A percentile compares a stretch with the other conserved stretches of the same genome.
These are phyloP conservation scores for Candida nemodendra DNA, from an alignment of 805 yeast species.

Conservation along the genomic window DNA sequence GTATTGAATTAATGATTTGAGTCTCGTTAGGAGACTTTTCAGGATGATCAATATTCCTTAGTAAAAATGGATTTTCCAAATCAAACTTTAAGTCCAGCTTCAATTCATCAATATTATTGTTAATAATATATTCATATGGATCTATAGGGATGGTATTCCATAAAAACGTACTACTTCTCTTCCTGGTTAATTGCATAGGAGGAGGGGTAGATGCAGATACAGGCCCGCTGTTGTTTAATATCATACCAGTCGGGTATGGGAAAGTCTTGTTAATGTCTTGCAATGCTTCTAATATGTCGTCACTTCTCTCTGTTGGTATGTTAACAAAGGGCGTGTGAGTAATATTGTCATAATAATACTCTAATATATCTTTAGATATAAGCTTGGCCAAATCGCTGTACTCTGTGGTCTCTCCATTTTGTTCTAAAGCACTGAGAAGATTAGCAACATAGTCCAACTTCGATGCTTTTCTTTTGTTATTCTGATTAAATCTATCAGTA, in stretches of 20 bases:
- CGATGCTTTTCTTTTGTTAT: constrained; percentile 66
- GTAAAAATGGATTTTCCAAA: constrained; percentile 25
- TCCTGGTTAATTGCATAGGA: constrained; percentile 16
- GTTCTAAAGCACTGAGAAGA: constrained; percentile 24
- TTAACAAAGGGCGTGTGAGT: constrained; percentile 56
- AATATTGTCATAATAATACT: constrained; percentile 67
- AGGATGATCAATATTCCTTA: constrained; percentile 1
- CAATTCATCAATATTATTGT: constrained; percentile 24
- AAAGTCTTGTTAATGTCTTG: constrained; percentile 8
- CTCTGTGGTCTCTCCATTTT: constrained; percentile 12
- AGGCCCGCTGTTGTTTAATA: constrained; percentile 15
- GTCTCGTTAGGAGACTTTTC: not conserved
- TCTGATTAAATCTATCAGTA: constrained; percentile 69
- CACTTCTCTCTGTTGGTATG: constrained; percentile 28
- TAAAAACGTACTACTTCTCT: constrained; percentile 31
- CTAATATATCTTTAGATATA: constrained; percentile 42
- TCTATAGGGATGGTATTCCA: constrained; percentile 31
- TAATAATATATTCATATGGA: constrained; percentile 37
- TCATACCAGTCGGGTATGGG: constrained; percentile 30
- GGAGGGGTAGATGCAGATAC: constrained; percentile 7
- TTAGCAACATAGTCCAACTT: constrained; percentile 57
- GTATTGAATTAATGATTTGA: not conserved
- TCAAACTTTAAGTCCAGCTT: constrained; percentile 18
- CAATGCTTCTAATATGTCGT: constrained; percentile 20
- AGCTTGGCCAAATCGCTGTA: constrained; percentile 28